Evolutionary conservation across 495 filamentous ascomycete genomes (phyloP).

Genomic region (Penicillium mononematosum): DNA sequence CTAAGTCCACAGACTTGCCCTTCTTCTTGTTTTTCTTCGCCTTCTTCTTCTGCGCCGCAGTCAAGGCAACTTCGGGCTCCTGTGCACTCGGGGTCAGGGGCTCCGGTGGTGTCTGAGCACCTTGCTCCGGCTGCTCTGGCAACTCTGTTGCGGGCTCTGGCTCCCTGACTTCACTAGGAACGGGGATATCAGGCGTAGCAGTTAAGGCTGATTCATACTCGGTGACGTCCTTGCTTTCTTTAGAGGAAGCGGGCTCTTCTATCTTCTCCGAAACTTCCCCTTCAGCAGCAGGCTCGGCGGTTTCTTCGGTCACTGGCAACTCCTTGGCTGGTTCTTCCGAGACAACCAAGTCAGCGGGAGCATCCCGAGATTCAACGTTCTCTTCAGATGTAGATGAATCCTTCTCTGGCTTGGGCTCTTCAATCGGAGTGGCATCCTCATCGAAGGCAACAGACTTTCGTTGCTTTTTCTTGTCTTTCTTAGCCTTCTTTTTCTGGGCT

Average conservation of each 20-base stretch:
- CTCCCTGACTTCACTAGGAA: conserved; percentile 4
- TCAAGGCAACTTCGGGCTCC: conserved; percentile 16
- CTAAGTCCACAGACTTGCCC: conserved; percentile 32
- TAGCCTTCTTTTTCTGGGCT: conserved; percentile 6
- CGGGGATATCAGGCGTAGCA: background rate
- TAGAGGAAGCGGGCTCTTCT: background rate
- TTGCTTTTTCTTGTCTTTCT: conserved; percentile 28
- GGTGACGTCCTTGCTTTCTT: conserved; percentile 9
- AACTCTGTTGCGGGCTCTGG: background rate
- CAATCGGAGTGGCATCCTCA: conserved; percentile 8
- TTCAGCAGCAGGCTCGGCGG: background rate
- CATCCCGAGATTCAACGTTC: background rate
- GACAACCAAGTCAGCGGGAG: background rate
- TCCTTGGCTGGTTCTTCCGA: conserved; percentile 4
- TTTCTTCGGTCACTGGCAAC: background rate
- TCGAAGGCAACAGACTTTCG: conserved; percentile 27
- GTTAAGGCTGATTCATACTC: background rate
- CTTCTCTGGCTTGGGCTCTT: conserved; percentile 17
- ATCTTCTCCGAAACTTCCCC: background rate
- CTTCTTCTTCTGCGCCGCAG: conserved; percentile 21
- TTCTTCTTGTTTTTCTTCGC: conserved; percentile 49
- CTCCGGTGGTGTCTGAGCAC: conserved; percentile 11
- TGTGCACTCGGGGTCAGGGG: conserved; percentile 10
- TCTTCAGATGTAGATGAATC: background rate
- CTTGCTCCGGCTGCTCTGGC: background rate